Percentiles rank a stretch among this genome's conserved stretches.
Conservation (phyloP, 805 yeast species). For the Cyberlindnera euphorbiae region DNA sequence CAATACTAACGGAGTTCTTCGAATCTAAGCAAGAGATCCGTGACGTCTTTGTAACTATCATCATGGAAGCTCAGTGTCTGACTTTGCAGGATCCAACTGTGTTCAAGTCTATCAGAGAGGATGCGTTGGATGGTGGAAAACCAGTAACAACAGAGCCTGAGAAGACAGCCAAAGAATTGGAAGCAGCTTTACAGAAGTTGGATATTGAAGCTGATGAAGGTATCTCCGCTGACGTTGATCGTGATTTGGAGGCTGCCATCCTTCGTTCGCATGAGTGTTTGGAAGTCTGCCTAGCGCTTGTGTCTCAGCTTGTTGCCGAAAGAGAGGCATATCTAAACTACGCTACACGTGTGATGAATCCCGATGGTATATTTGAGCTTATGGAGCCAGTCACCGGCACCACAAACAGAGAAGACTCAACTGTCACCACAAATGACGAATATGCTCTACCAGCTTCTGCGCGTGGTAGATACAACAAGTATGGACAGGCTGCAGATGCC, state of each 20-base stretch:
- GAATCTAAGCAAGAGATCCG: constrained; percentile 71
- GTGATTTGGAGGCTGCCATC: constrained; percentile 28
- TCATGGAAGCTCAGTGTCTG: constrained; percentile 64
- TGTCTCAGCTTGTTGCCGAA: constrained; percentile 61
- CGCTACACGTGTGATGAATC: constrained; percentile 74
- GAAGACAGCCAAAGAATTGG: constrained; percentile 44
- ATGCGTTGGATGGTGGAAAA: constrained; percentile 32
- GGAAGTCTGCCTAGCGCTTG: constrained; percentile 32
- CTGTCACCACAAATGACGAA: constrained; percentile 22
- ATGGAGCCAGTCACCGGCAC: constrained; percentile 35
- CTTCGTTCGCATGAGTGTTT: constrained; percentile 32
- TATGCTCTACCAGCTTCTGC: constrained; percentile 26
- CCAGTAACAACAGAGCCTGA: constrained; percentile 37
- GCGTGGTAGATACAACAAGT: constrained; percentile 18
- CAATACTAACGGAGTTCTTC: constrained; percentile 60
- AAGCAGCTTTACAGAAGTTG: constrained; percentile 41
- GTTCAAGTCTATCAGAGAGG: constrained; percentile 58
- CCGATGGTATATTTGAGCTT: constrained; percentile 53
- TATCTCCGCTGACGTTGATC: constrained; percentile 31
- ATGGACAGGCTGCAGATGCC: constrained; percentile 19
- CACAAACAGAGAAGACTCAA: constrained; percentile 38
- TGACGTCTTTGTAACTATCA: constrained; percentile 48
- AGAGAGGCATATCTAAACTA: constrained; percentile 66
- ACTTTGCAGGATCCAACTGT: constrained; percentile 74
- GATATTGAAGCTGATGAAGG: constrained; percentile 38